These are phyloP conservation scores for Papiliotrema laurentii DNA, from an alignment of 1,284 basidiomycete genomes.

Conservation along the genomic window DNA sequence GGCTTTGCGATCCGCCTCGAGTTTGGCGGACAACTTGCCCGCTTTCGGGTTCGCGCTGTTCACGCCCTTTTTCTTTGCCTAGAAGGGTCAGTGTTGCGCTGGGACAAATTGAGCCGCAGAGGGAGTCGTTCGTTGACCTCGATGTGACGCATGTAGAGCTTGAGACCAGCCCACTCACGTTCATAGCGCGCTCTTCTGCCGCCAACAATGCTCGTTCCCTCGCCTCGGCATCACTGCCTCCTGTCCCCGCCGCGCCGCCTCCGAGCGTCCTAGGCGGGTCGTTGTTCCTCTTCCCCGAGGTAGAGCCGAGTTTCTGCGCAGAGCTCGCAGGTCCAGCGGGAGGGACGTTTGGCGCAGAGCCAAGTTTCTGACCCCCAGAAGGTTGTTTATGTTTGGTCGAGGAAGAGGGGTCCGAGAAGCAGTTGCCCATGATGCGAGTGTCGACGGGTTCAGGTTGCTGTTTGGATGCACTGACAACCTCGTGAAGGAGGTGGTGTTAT, in stretches of 20 bases:
- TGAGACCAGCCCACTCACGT: conserved; percentile 25
- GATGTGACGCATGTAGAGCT: not conserved
- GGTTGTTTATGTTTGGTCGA: conserved; percentile 16
- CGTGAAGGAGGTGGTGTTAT: no score
- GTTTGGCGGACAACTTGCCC: conserved; percentile 41
- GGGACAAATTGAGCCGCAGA: not conserved
- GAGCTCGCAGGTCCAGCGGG: conserved; percentile 3
- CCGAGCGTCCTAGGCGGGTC: conserved; percentile 23
- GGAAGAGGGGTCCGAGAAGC: conserved; percentile 45
- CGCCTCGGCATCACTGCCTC: conserved; percentile 21
- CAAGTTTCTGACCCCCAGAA: conserved; percentile 43
- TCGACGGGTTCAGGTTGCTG: no score
- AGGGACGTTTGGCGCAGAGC: conserved; percentile 21
- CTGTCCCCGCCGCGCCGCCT: conserved; percentile 3
- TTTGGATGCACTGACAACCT: no score
- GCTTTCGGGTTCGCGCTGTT: conserved; percentile 38
- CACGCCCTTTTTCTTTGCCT: conserved; percentile 43
- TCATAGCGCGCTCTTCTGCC: conserved; percentile 43
- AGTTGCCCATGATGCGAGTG: conserved; percentile 41
- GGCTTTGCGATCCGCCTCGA: conserved; percentile 32
- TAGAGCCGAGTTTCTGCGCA: conserved; percentile 5
- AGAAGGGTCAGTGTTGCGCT: not conserved
- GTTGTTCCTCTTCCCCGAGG: not conserved
- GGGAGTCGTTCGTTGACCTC: not conserved
- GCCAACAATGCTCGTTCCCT: conserved; percentile 39